Evolutionary conservation across 495 filamentous ascomycete species (phyloP).

Genomic region (Penicillium robsamsonii): DNA sequence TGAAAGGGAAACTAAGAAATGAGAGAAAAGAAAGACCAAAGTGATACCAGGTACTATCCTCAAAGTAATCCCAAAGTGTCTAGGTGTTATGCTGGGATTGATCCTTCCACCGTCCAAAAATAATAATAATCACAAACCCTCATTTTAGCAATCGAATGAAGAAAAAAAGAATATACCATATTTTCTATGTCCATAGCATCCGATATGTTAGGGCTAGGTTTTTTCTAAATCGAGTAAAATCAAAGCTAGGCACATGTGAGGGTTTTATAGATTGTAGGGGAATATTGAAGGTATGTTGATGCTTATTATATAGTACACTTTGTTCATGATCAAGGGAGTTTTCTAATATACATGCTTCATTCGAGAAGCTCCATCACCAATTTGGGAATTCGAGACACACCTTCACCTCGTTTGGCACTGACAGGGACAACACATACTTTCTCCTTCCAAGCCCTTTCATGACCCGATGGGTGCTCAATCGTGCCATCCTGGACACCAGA

Average conservation of each 20-base stretch:
- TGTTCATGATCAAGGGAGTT: slow-evolving; percentile 12
- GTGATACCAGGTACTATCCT: not conserved
- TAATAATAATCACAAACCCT: not conserved
- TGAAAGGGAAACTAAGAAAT: not conserved
- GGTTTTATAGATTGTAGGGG: not conserved
- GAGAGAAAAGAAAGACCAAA: not conserved
- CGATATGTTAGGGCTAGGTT: not conserved
- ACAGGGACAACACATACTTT: slow-evolving; percentile 73
- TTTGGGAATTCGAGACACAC: slow-evolving; percentile 72
- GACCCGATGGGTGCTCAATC: slow-evolving; percentile 67
- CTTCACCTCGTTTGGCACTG: slow-evolving; percentile 82
- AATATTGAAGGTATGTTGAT: not conserved
- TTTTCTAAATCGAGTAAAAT: not conserved
- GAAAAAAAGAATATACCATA: not conserved
- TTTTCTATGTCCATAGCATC: not conserved
- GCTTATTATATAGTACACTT: slow-evolving; percentile 13
- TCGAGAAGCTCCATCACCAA: slow-evolving; percentile 75
- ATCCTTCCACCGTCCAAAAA: not conserved
- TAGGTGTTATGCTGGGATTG: not conserved
- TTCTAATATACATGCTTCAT: slow-evolving; percentile 24
- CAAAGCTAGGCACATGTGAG: not conserved
- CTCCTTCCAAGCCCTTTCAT: slow-evolving; percentile 63
- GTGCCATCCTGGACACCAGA: slow-evolving; percentile 54
- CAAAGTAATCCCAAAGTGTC: not conserved
- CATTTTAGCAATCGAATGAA: not conserved